Evolutionary conservation across 139 green algal species (phyloP).

Genomic region (Astrephomene gubernaculifera): DNA sequence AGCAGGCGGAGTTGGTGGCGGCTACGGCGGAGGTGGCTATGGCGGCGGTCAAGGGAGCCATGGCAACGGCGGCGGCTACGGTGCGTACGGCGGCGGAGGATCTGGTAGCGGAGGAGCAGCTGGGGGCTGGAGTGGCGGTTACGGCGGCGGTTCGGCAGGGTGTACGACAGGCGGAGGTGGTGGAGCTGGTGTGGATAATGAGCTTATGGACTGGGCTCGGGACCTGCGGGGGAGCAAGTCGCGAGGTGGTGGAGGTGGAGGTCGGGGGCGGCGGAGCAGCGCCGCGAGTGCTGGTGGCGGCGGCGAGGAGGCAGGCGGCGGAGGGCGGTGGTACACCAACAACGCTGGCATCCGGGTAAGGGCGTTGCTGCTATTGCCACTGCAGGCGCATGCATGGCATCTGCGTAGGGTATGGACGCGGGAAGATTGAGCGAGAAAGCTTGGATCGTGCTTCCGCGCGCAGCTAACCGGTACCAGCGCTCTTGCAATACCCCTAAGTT

Average conservation of each 20-base stretch:
- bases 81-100: not conserved
- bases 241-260: not conserved
- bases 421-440: not conserved
- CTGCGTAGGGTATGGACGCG: not conserved
- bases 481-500: not conserved
- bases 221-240: not conserved
- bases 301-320: not conserved
- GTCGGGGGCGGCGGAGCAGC: not conserved
- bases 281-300: not conserved
- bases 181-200: not conserved
- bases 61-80: not conserved
- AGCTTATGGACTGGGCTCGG: conserved; percentile 11
- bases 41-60: not conserved
- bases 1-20: not conserved
- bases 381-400: not conserved
- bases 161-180: not conserved
- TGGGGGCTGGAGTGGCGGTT: not conserved
- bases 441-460: not conserved
- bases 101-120: not conserved
- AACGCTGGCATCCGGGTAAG: not conserved
- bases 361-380: not conserved
- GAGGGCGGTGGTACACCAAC: conserved; percentile 21
- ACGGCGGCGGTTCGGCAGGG: too few species aligned
- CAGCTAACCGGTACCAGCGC: not conserved
- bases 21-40: not conserved